Evolutionary conservation across 2,329 filamentous ascomycete species (phyloP).

Genomic region (Beauveria sp.): DNA sequence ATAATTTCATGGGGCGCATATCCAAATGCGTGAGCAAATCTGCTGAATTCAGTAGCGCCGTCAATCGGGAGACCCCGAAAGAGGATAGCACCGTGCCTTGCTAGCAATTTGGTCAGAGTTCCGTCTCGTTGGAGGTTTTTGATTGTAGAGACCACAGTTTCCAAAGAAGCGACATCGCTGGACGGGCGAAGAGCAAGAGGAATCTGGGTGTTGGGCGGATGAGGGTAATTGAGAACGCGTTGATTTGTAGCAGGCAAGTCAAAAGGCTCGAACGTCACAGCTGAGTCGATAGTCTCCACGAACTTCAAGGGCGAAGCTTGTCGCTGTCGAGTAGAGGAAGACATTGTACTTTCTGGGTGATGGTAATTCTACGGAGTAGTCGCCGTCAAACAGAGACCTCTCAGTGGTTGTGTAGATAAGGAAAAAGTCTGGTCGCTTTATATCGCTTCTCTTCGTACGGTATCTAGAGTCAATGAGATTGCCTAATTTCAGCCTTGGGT

Average conservation of each 20-base stretch:
- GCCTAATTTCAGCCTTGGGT: no score
- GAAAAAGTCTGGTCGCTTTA: no score
- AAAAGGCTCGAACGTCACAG: background rate
- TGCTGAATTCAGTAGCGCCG: conserved; percentile 36
- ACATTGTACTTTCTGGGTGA: background rate
- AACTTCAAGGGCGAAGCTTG: background rate
- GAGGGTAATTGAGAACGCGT: background rate
- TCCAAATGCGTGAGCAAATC: conserved; percentile 41
- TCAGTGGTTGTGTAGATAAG: background rate
- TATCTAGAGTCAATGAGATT: no score
- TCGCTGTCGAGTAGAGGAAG: background rate
- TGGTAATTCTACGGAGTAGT: no score
- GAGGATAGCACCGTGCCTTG: background rate
- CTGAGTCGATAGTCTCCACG: background rate
- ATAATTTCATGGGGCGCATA: conserved; percentile 39
- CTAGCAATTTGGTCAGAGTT: background rate
- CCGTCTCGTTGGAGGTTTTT: background rate
- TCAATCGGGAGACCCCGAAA: conserved; percentile 27
- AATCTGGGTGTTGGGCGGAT: background rate
- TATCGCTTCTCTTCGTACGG: no score
- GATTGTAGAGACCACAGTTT: background rate
- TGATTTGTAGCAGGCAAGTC: background rate
- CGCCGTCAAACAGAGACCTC: background rate
- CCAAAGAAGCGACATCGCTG: background rate
- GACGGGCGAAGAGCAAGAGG: background rate